Evolutionary conservation across 257 asterid genomes (phyloP), one percentile per base, ranked within the genome.

Genomic region (Nicotiana tabacum): DNA sequence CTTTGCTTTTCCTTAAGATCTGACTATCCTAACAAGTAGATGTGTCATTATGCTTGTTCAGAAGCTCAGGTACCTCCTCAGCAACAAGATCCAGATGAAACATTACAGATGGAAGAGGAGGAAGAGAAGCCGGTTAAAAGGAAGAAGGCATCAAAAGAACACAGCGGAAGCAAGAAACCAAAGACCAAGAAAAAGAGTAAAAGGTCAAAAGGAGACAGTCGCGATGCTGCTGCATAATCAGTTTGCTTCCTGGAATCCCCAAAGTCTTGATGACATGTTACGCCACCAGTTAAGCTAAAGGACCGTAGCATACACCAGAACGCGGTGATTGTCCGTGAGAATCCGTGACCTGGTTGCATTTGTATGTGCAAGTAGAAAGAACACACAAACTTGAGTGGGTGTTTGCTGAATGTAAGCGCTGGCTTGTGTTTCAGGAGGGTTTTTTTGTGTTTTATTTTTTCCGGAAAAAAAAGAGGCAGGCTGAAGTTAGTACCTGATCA

Each of bases 181-280:
- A 91, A 89, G 82, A 87, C 88, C 3, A 89, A 87, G 88, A 91
- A 87, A 82, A 65, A 79, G 55, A 80, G 89, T 77, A 87, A 85
- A 87, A 87, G 60, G 74, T 81, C 58, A 30, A 55, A 80, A 55
- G 87, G 3, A 17, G 90, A 57, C 24, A 57, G 24, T 57, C 17
- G 62, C 3, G 64, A 57, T 57, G 64, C 64, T 17, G 64, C 27
- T 57, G 64, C 64, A 5, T 57, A 57, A 57, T 17, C 24, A 57
- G 18, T 57, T 57, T 57, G 10, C 7, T 16, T 16, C 6, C 21
- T 57, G 64, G 64, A 57, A 6, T 57, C 9, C 64, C 8, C 18
- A 1, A 4, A 17, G 17, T 16, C 21, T 57, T 3, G 24, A 57
- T 57, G 21, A 17, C 60, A 57, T 57, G 64, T 57, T 57, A 57